These are phyloP conservation scores for Volutella citrinella DNA, from an alignment of 2,329 filamentous ascomycete genomes.

Conservation along the genomic window DNA sequence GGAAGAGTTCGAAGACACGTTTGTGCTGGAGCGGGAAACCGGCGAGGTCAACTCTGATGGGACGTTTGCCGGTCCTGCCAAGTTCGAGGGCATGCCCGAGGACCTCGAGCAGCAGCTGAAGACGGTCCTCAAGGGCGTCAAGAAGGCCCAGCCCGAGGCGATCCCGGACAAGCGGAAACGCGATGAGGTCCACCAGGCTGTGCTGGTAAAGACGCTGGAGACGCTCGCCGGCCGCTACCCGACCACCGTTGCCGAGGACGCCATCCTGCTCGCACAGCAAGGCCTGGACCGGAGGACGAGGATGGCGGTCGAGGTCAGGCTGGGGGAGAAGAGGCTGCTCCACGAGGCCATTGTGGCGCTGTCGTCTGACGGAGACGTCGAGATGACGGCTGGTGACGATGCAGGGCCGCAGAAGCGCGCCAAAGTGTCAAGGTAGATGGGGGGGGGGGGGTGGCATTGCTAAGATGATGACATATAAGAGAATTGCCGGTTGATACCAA, in stretches of 20 bases:
- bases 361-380: conserved; percentile 22
- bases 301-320: conserved; percentile 66
- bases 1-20: conserved; percentile 70
- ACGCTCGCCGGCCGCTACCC: conserved; percentile 39
- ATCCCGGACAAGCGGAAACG: conserved; percentile 49
- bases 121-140: conserved; percentile 45
- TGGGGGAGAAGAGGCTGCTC: conserved; percentile 70
- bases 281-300: conserved; percentile 35
- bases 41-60: conserved; percentile 51
- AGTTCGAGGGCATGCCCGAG: conserved; percentile 42
- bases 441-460: no score
- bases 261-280: conserved; percentile 30
- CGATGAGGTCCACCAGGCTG: conserved; percentile 42
- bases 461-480: neutral
- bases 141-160: conserved; percentile 40
- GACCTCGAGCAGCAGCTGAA: conserved; percentile 53
- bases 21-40: conserved; percentile 61
- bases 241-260: conserved; percentile 40
- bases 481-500: no score
- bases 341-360: conserved; percentile 45
- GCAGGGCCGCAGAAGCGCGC: conserved; percentile 28
- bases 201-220: conserved; percentile 38
- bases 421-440: conserved; percentile 22
- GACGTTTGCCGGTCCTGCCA: conserved; percentile 35
- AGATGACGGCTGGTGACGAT: conserved; percentile 24